Conservation (phyloP, 2,329 filamentous ascomycete species). For the Fusarium miscanthi region DNA sequence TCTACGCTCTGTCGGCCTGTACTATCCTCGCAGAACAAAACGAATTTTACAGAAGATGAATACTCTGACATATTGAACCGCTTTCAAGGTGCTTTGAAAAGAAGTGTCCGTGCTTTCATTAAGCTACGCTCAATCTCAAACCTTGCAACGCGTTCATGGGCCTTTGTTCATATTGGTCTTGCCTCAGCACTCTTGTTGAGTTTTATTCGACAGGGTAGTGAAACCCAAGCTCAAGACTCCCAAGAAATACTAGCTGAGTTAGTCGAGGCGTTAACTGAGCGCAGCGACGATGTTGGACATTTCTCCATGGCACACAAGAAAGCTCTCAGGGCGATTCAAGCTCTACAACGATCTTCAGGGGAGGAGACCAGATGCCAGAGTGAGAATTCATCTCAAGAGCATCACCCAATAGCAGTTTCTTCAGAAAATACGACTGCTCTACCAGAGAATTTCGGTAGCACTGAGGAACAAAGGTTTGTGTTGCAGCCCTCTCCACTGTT, state of each 20-base stretch:
- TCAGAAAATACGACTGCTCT: background rate
- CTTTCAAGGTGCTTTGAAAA: slow-evolving; percentile 14
- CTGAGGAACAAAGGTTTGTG: slow-evolving; percentile 5
- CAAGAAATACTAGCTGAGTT: slow-evolving; percentile 31
- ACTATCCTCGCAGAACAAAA: background rate
- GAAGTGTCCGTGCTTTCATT: slow-evolving; percentile 22
- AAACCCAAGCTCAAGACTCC: slow-evolving; percentile 1
- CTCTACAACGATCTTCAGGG: slow-evolving; percentile 7
- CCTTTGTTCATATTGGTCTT: slow-evolving; percentile 37
- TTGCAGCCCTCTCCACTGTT: rapidly evolving
- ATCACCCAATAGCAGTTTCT: too few relatives aligned
- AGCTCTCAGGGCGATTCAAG: slow-evolving; percentile 23
- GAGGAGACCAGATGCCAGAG: background rate
- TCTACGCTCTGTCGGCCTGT: slow-evolving; percentile 29
- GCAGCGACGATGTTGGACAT: slow-evolving; percentile 3
- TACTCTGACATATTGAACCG: background rate
- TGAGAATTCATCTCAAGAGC: background rate
- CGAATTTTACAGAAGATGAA: background rate
- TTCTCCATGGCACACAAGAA: slow-evolving; percentile 31
- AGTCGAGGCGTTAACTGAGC: slow-evolving; percentile 14
- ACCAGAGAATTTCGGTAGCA: background rate
- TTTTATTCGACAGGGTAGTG: slow-evolving; percentile 14
- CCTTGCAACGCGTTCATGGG: slow-evolving; percentile 34
- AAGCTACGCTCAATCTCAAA: slow-evolving; percentile 20
- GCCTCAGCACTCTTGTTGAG: slow-evolving; percentile 30